These are phyloP conservation scores for Flaveria floridana DNA, from an alignment of 140 eudicot species.

Conservation along the genomic window DNA sequence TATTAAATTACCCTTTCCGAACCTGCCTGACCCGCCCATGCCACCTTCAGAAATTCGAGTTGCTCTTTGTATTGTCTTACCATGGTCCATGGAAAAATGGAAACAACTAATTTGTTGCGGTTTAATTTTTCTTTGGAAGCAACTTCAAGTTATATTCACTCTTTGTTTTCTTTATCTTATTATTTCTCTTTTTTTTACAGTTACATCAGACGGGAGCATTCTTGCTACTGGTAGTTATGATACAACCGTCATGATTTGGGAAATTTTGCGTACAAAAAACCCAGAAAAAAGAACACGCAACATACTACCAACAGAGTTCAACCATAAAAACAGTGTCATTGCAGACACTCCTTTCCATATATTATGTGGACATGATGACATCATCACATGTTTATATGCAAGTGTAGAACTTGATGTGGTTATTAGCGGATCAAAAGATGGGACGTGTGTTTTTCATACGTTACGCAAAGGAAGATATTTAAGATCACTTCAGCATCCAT, in stretches of 20 bases:
- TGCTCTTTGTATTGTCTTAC: neutral
- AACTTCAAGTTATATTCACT: neutral
- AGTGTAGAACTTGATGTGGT: constrained; percentile 91
- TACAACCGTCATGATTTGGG: constrained; percentile 99
- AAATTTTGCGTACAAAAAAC: constrained; percentile 55
- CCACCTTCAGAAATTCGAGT: neutral
- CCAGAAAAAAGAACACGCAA: constrained; percentile 62
- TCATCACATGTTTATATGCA: constrained; percentile 75
- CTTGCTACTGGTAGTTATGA: constrained; percentile 97
- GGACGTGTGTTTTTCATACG: constrained; percentile 90
- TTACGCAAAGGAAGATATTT: constrained; percentile 78
- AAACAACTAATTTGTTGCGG: neutral
- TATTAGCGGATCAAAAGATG: constrained; percentile 95
- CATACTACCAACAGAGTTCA: constrained; percentile 47
- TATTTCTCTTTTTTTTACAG: constrained; percentile 39
- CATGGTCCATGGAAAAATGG: neutral
- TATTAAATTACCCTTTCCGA: neutral
- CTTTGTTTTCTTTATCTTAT: neutral
- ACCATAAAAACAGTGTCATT: constrained; percentile 66
- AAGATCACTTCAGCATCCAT: constrained; percentile 84
- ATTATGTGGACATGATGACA: constrained; percentile 97
- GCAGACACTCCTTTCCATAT: constrained; percentile 87
- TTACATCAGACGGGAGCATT: constrained; percentile 88
- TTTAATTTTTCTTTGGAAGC: neutral
- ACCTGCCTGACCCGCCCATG: neutral